phyloP scores from a whole-genome alignment of 495 filamentous ascomycete species.

The Wilcoxina mikolae region DNA sequence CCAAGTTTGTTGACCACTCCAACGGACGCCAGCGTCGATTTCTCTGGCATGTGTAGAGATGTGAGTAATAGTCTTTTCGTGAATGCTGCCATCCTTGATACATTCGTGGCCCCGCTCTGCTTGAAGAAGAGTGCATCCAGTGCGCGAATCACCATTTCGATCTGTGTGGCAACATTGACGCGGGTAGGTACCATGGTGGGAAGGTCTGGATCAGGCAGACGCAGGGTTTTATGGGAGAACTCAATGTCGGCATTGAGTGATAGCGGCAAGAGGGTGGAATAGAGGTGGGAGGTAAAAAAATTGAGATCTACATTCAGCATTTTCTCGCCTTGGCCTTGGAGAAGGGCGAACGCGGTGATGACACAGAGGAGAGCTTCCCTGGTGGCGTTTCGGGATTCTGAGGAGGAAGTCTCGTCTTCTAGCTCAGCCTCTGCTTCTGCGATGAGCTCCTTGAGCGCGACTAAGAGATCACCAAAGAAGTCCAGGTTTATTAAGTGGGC shows the following conservation, averaged over 20 bases:
- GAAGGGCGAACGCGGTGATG: conserved; percentile 82
- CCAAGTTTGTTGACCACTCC: conserved; percentile 58
- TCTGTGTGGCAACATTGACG: conserved; percentile 84
- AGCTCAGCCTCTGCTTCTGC: conserved; percentile 40
- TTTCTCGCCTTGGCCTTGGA: conserved; percentile 56
- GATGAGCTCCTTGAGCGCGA: conserved; percentile 84
- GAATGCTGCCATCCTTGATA: conserved; percentile 73
- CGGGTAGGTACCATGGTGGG: conserved; percentile 38
- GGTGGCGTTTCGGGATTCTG: conserved; percentile 47
- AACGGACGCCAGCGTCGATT: conserved; percentile 61
- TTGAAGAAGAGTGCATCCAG: conserved; percentile 64
- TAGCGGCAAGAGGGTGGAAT: conserved; percentile 61
- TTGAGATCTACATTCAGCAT: conserved; percentile 51
- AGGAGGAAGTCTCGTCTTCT: conserved; percentile 32
- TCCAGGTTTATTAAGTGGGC: conserved; percentile 94
- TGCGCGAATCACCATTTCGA: conserved; percentile 74
- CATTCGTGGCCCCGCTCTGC: conserved; percentile 45
- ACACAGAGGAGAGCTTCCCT: conserved; percentile 87
- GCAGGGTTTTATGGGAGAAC: conserved; percentile 57
- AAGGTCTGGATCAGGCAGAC: conserved; percentile 53
- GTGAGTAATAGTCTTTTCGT: conserved; percentile 75
- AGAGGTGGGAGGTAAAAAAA: conserved; percentile 90
- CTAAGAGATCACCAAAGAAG: conserved; percentile 92
- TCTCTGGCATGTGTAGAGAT: conserved; percentile 77
- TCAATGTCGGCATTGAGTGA: conserved; percentile 76